Percentiles rank a stretch among this genome's conserved stretches.
phyloP scores from a whole-genome alignment of 768 basidiomycete genomes.

The Lactifluus volemus region DNA sequence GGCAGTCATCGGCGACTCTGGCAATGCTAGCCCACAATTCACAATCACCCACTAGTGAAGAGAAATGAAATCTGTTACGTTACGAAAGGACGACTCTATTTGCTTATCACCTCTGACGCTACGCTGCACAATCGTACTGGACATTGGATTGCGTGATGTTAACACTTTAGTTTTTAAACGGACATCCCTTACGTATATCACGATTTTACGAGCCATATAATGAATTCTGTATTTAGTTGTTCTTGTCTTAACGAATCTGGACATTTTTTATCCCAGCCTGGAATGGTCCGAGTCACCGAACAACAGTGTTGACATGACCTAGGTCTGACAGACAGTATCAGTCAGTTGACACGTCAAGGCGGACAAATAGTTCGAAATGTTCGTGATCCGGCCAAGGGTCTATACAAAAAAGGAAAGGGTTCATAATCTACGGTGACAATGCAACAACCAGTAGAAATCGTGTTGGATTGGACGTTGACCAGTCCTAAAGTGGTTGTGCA shows the following conservation, averaged over 20 bases:
- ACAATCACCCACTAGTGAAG: constrained; percentile 32
- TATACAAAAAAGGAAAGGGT: too few species aligned
- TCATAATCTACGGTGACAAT: too few species aligned
- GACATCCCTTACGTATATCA: neutral
- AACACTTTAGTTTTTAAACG: neutral
- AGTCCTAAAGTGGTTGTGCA: too few species aligned
- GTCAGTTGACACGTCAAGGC: too few species aligned
- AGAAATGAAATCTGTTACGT: neutral
- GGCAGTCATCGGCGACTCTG: constrained; percentile 60
- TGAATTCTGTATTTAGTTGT: neutral
- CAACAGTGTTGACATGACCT: too few species aligned
- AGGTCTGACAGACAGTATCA: too few species aligned
- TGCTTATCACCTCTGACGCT: neutral
- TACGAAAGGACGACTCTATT: neutral
- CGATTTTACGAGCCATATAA: neutral
- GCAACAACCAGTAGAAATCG: too few species aligned
- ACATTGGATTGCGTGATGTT: neutral
- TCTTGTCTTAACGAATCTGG: too few species aligned
- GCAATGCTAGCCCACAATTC: constrained; percentile 51
- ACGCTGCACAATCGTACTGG: neutral
- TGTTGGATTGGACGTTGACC: too few species aligned
- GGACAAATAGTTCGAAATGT: too few species aligned
- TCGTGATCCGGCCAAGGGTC: too few species aligned
- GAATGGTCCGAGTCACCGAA: neutral
- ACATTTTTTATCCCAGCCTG: neutral